Percentiles rank a stretch among this genome's conserved stretches.
Conservation (phyloP, 1,284 basidiomycete species). For the Cutaneotrichosporon sp. region DNA sequence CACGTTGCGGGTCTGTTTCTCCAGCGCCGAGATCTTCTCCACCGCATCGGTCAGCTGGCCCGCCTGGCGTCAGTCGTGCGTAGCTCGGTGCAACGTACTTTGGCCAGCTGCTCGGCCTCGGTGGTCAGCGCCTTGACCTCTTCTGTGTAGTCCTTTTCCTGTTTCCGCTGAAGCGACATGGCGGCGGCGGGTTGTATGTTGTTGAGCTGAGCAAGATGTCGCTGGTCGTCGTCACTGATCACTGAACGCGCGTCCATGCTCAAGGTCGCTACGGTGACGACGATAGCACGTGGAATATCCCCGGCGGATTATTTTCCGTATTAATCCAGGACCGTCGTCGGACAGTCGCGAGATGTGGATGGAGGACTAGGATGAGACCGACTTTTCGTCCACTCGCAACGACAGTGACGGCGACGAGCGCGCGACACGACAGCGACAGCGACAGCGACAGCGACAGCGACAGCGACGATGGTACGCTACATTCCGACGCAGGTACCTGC, state of each 20-base stretch:
- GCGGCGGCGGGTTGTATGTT: slow-evolving; percentile 8
- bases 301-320: neutral
- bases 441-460: too few relatives aligned
- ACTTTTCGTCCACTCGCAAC: slow-evolving; percentile 18
- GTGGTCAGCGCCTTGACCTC: slow-evolving; percentile 53
- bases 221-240: neutral
- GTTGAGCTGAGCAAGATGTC: slow-evolving; percentile 1
- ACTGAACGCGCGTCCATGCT: slow-evolving; percentile 16
- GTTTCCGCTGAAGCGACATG: slow-evolving; percentile 49
- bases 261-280: neutral
- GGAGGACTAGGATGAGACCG: slow-evolving; percentile 3
- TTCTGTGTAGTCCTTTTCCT: slow-evolving; percentile 54
- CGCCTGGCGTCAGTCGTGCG: slow-evolving; percentile 38
- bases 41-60: slow-evolving; percentile 78
- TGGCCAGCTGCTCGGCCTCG: slow-evolving; percentile 49
- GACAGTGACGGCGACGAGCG: neutral
- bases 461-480: slow-evolving; percentile 65
- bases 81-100: slow-evolving; percentile 32
- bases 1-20: slow-evolving; percentile 96
- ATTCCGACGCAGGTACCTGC: slow-evolving; percentile 84
- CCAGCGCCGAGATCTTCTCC: slow-evolving; percentile 81
- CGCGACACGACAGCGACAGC: neutral
- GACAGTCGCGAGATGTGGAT: too few relatives aligned
- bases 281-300: slow-evolving; percentile 12
- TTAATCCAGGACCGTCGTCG: neutral